Base-by-base conservation (phyloP, 169 alveolate genomes). In the Theileria orientalis region DNA sequence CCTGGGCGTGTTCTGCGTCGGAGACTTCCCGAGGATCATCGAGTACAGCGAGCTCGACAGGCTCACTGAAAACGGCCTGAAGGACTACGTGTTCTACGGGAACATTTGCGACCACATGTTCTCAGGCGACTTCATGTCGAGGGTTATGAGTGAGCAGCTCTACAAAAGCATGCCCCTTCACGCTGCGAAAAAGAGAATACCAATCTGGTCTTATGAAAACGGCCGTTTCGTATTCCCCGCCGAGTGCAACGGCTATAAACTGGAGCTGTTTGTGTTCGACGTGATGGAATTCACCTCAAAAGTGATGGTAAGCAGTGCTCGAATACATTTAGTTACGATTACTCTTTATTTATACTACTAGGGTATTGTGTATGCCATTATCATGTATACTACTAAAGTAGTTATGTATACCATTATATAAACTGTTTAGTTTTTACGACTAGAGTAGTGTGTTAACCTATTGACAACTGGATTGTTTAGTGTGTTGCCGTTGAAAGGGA, bases 81-180 rank as follows among this genome's bases (percentile, higher is more conserved):
- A 71, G 29, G 19, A 63, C 19, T 40, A 21, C 19, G 23, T 49
- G 19, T 23, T 69, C 14, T 69, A 59, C 33, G 93, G 91, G 14
- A 88, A 88, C 49, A 88, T 88, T 35, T 88, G 93, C 42, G 91
- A 88, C 67, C 93, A 88, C 60, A 47, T 84, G 32, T 84, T 88
- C 69, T 76, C 90, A 2, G 74, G 84, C 8, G 46, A 60, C 16
- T 88, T 88, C 21, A 46, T 88, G 54, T 56, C 69, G 16, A 61
- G 84, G 16, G 73, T 88, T 11, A 73, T 88, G 33, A 76, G 64
- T 19, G 69, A 72, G 47, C 69, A 72, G 41, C 59, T 82, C n/a
- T 84, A 70, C 70, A 47, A 75, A 35, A 41, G 52, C 27, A 73
- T 88, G 60, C 84, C 90, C 19, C 49, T 74, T 49, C 93, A 88